A percentile compares a stretch with the other conserved stretches of the same genome.
Conservation (phyloP, 192 early-diverging fungal genomes). For the Podila horticola region DNA sequence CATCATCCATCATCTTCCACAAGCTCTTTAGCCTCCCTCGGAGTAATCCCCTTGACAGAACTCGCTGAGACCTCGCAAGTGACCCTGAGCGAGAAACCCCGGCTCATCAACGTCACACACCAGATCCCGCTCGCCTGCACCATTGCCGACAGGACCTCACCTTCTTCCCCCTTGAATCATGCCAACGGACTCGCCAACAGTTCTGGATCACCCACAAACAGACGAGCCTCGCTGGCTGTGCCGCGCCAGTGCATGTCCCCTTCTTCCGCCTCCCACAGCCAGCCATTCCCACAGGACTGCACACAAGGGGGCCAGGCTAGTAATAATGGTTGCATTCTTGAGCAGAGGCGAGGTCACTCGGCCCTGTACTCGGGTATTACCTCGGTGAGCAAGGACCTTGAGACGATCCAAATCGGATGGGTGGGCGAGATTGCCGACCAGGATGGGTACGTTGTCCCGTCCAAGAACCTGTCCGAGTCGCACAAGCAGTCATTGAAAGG, state of each 20-base stretch:
- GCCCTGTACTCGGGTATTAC: slow-evolving; percentile 89
- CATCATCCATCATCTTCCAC: slow-evolving; percentile 28
- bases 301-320: not conserved
- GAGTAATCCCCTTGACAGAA: slow-evolving; percentile 27
- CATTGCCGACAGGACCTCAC: slow-evolving; percentile 31
- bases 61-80: slow-evolving; percentile 46
- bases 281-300: not conserved
- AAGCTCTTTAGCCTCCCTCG: slow-evolving; percentile 14
- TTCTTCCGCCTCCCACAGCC: slow-evolving; percentile 7
- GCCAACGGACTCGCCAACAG: not conserved
- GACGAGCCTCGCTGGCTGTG: slow-evolving; percentile 29
- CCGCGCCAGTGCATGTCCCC: slow-evolving; percentile 32
- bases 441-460: slow-evolving; percentile 65
- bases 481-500: slow-evolving; percentile 64
- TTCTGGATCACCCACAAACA: slow-evolving; percentile 20
- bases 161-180: not conserved
- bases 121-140: slow-evolving; percentile 60
- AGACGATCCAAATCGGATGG: slow-evolving; percentile 82
- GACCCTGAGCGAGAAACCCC: slow-evolving; percentile 31
- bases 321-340: slow-evolving; percentile 58
- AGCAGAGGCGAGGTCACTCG: slow-evolving; percentile 80
- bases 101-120: slow-evolving; percentile 67
- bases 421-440: slow-evolving; percentile 70
- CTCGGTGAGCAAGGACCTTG: slow-evolving; percentile 66
- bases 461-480: slow-evolving; percentile 59